Evolutionary conservation across 768 basidiomycete species (phyloP).

Genomic region (Myochromella boudieri): DNA sequence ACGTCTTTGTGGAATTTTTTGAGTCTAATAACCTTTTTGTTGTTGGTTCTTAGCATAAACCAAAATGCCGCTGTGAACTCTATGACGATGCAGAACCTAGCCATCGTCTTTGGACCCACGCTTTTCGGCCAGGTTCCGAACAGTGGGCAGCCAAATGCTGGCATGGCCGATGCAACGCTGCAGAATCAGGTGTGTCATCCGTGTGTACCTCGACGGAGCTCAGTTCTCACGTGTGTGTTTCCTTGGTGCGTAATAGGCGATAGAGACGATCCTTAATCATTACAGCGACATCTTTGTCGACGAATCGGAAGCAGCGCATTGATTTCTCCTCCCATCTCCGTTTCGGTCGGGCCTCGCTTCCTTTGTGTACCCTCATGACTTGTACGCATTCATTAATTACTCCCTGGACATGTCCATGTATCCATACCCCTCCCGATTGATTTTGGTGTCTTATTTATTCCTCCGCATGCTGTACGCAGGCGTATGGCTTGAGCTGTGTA

Average conservation of each 20-base stretch:
- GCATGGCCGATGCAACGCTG: constrained; percentile 67
- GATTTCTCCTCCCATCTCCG: not conserved
- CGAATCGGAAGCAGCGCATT: constrained; percentile 53
- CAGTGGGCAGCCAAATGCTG: constrained; percentile 47
- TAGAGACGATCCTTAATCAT: constrained; percentile 93
- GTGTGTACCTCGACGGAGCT: not conserved
- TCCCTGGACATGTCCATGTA: too few relatives aligned
- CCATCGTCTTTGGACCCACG: constrained; percentile 98
- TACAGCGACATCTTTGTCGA: constrained; percentile 97
- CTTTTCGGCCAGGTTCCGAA: constrained; percentile 75
- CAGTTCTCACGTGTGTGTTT: not conserved
- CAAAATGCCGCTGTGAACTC: constrained; percentile 77
- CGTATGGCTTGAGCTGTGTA: not conserved
- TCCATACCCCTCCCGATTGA: too few relatives aligned
- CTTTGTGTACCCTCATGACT: not conserved
- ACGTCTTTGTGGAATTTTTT: not conserved
- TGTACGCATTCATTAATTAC: constrained; percentile 5
- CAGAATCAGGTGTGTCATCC: constrained; percentile 63
- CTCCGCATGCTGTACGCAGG: not conserved
- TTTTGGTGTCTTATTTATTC: too few relatives aligned
- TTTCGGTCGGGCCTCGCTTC: not conserved
- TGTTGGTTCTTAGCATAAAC: constrained; percentile 58
- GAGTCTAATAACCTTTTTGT: constrained; percentile 3
- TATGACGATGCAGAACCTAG: constrained; percentile 91
- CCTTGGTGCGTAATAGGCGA: constrained; percentile 53